phyloP scores from a whole-genome alignment of 2,329 filamentous ascomycete species.

The Aspergillus novofumigatus region DNA sequence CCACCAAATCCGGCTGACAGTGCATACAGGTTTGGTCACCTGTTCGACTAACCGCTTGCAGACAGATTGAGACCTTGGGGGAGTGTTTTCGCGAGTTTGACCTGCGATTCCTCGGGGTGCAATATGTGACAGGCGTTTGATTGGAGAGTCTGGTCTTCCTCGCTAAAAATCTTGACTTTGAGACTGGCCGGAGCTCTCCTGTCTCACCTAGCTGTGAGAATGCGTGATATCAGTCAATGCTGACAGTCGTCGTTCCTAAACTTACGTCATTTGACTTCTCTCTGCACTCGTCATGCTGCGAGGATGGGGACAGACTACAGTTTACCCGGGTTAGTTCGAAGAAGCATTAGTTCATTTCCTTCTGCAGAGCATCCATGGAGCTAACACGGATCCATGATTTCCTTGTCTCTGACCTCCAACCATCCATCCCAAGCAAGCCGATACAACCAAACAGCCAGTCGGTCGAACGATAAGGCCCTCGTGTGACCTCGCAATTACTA shows the following conservation, averaged over 20 bases:
- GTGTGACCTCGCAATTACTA: not conserved
- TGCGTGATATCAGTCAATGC: not conserved
- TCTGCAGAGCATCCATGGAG: not conserved
- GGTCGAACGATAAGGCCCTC: not conserved
- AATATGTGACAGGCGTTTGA: not conserved
- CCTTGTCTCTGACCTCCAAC: not conserved
- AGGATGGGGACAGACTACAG: not conserved
- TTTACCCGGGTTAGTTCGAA: not conserved
- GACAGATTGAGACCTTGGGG: not conserved
- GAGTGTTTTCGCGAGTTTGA: not conserved
- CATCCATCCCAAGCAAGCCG: not conserved
- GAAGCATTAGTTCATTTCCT: not conserved
- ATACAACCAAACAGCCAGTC: not conserved
- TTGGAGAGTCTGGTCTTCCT: not conserved
- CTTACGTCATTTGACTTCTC: not conserved
- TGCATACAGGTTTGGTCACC: slow-evolving; percentile 19
- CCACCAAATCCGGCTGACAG: slow-evolving; percentile 19
- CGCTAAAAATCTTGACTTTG: not conserved
- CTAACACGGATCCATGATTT: too few relatives aligned
- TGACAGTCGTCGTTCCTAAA: too few relatives aligned
- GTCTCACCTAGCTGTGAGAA: not conserved
- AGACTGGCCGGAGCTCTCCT: not conserved
- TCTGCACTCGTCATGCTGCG: not conserved
- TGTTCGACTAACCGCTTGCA: slow-evolving; percentile 14
- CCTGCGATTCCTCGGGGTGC: not conserved